Percentiles rank a stretch among this genome's conserved stretches.
phyloP scores from a whole-genome alignment of 495 filamentous ascomycete species.

The Neurospora tetraspora region DNA sequence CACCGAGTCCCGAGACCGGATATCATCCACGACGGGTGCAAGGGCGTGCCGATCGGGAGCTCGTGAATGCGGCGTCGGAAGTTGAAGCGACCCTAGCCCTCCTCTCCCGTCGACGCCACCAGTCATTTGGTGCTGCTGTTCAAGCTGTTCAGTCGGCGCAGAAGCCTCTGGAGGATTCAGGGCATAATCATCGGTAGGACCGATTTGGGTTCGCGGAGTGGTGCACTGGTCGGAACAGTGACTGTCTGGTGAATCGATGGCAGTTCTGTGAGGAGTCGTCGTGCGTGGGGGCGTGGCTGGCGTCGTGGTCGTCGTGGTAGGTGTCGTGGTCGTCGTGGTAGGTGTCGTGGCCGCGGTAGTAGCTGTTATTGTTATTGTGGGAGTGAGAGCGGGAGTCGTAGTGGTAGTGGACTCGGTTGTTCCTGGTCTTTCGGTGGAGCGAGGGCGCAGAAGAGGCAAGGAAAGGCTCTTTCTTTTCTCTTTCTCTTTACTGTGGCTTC shows the following conservation, averaged over 20 bases:
- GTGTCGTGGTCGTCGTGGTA: neutral
- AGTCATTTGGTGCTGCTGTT: slow-evolving; percentile 17
- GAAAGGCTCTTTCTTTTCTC: neutral
- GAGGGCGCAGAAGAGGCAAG: slow-evolving; percentile 1
- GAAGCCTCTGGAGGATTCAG: slow-evolving; percentile 2
- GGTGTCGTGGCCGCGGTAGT: neutral
- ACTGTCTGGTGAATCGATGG: neutral
- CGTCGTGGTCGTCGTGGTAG: neutral
- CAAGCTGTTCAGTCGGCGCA: slow-evolving; percentile 1
- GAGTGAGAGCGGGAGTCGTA: neutral
- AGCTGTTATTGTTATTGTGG: neutral
- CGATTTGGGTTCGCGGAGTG: neutral
- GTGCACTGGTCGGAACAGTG: neutral
- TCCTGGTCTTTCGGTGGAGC: neutral
- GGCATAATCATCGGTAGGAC: slow-evolving; percentile 8
- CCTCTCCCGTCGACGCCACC: slow-evolving; percentile 5
- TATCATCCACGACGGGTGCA: neutral
- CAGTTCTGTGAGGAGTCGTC: neutral
- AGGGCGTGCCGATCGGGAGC: slow-evolving; percentile 1
- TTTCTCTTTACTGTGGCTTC: neutral
- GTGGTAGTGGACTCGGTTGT: neutral
- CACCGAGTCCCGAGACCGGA: neutral
- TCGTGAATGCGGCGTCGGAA: slow-evolving; percentile 1
- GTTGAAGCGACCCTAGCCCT: slow-evolving; percentile 11
- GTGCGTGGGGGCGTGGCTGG: neutral